Evolutionary conservation across 2,329 filamentous ascomycete species (phyloP).

Genomic region (Exophiala alcalophila): DNA sequence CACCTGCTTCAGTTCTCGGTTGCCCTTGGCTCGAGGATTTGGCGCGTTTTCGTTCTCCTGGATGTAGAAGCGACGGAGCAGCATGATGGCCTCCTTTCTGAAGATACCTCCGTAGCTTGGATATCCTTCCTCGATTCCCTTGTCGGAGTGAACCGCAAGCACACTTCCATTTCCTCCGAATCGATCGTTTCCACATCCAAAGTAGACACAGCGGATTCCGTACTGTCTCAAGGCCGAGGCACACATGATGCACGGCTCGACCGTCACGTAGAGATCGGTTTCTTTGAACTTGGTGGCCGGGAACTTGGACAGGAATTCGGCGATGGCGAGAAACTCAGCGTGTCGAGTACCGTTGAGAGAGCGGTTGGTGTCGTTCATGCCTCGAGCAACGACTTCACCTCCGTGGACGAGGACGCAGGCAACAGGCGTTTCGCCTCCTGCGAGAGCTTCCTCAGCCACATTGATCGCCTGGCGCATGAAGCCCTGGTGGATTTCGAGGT

Average conservation of each 20-base stretch:
- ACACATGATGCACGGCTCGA: constrained; percentile 99
- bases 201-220: constrained; percentile 84
- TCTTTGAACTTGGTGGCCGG: constrained; percentile 67
- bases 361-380: constrained; percentile 96
- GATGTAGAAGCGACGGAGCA: constrained; percentile 91
- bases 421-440: constrained; percentile 88
- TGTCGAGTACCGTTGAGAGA: constrained; percentile 86
- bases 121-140: constrained; percentile 69
- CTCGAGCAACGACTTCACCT: constrained; percentile 74
- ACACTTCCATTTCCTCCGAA: constrained; percentile 96
- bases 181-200: constrained; percentile 91
- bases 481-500: constrained; percentile 29
- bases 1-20: constrained; percentile 58
- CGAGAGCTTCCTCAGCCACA: constrained; percentile 72
- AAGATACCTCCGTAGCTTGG: constrained; percentile 83
- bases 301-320: constrained; percentile 61
- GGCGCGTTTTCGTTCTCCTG: constrained; percentile 89
- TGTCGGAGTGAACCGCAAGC: constrained; percentile 54
- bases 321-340: constrained; percentile 88
- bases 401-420: constrained; percentile 89
- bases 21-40: constrained; percentile 63
- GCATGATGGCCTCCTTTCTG: constrained; percentile 85
- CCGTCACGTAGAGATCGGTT: constrained; percentile 87
- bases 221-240: constrained; percentile 88
- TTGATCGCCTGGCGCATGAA: constrained; percentile 32